Percentiles rank a stretch among this genome's conserved stretches.
These are phyloP conservation scores for Ganoderma lingzhi DNA, from an alignment of 1,284 basidiomycete species.

Conservation along the genomic window DNA sequence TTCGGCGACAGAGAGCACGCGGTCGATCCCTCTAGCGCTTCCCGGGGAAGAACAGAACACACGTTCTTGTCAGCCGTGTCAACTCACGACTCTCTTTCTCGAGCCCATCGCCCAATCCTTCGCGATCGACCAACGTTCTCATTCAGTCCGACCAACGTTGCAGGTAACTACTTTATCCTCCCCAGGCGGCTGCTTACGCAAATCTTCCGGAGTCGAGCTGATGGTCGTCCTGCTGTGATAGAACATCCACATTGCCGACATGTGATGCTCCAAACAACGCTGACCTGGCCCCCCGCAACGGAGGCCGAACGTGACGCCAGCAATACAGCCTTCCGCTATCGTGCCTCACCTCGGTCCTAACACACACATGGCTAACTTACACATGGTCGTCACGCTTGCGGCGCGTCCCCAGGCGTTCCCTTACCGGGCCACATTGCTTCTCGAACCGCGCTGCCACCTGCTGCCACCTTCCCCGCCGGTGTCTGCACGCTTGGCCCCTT, in stretches of 20 bases:
- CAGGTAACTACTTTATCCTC: not conserved
- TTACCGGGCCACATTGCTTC: not conserved
- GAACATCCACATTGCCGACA: conserved; percentile 11
- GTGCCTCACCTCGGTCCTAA: not conserved
- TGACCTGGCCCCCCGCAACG: not conserved
- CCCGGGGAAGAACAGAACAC: not conserved
- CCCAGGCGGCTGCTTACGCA: not conserved
- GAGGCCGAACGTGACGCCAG: not conserved
- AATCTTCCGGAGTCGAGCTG: not conserved
- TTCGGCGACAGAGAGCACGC: conserved; percentile 12
- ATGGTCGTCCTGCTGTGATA: conserved; percentile 4
- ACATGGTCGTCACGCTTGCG: conserved; percentile 11
- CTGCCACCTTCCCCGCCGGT: not conserved
- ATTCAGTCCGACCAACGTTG: conserved; percentile 1
- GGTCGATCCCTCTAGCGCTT: conserved; percentile 2
- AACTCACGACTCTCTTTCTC: not conserved
- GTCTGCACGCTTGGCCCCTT: not conserved
- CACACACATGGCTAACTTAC: conserved; percentile 1
- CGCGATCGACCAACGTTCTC: conserved; percentile 6
- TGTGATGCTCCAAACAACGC: conserved; percentile 18
- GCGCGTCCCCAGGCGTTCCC: conserved; percentile 2
- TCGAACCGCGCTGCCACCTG: not conserved
- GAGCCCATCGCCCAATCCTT: not conserved
- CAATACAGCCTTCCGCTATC: conserved; percentile 2
- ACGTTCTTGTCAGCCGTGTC: not conserved